Base-by-base conservation (phyloP, 176 grass and related monocot species). In the Miscanthus lutarioriparius region DNA sequence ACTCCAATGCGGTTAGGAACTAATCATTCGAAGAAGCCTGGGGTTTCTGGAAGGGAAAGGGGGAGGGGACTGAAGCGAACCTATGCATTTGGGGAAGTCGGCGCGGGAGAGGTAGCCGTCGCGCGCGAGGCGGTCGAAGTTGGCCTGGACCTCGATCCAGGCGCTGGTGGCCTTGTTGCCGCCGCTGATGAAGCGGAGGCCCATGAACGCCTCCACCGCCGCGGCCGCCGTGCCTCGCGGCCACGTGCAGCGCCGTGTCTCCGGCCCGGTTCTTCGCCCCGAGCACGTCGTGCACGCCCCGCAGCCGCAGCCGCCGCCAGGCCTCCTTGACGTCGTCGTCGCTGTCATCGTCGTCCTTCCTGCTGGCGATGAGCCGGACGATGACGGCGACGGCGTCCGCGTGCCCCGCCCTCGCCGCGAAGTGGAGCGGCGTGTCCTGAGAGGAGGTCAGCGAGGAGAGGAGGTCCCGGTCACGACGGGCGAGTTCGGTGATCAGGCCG, bases 41-140 rank as follows among this genome's bases (percentile, higher is more conserved):
- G 15, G 10, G 27, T 4, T 22, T 44, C 7, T 1, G 9, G n/a
- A 10, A 51, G 5, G 13, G 38, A 17, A 3, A n/a, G n/a, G 16
- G 12, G 19, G 10, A 7, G 64, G 12, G 53, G 30, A 53, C 20
- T 32, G 11, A 4, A 15, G 10, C n/a, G 32, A 43, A 95, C 95
- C 95, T 88, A 98, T 93, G 92, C 95, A 98, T 91, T 93, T 53
- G 13, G 89, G 88, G 81, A 98, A 98, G 79, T 91, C 72, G 70
- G 81, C 85, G 64, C 92, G 95, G 80, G 80, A 86, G 67, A 98
- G 85, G 62, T 70, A 79, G 5, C 92, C 95, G 40, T 87, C 87
- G 47, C 77, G 87, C 4, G 91, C 82, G 75, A 98, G 95, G 74
- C 87, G 72, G 43, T 90, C 85, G 86, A 98, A 98, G 87, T 89